phyloP scores from a whole-genome alignment of 768 basidiomycete genomes.

The Mycena leptocephala region DNA sequence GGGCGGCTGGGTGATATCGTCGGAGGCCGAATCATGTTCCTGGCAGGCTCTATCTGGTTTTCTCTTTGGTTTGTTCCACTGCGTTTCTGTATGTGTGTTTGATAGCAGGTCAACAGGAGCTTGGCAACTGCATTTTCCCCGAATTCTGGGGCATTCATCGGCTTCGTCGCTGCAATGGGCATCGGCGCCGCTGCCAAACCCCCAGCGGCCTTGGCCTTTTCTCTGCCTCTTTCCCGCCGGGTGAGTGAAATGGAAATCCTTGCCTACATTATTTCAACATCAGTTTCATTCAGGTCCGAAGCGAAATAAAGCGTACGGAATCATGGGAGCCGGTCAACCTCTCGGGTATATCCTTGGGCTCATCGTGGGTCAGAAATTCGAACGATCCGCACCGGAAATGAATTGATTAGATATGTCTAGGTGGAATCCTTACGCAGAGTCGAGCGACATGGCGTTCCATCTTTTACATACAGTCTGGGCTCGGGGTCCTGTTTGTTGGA shows the following conservation, averaged over 20 bases:
- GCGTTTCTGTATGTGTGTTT: neutral
- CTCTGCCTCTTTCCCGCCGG: slow-evolving; percentile 47
- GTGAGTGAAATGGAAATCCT: neutral
- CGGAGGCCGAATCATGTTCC: slow-evolving; percentile 46
- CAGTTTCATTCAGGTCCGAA: slow-evolving; percentile 38
- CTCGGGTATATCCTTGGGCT: slow-evolving; percentile 52
- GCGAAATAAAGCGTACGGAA: slow-evolving; percentile 51
- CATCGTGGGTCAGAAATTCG: slow-evolving; percentile 42
- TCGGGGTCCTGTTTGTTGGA: slow-evolving; percentile 45
- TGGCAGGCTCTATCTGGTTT: slow-evolving; percentile 50
- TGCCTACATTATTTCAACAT: neutral
- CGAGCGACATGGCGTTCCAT: slow-evolving; percentile 50
- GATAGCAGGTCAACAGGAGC: slow-evolving; percentile 38
- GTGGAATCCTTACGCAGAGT: slow-evolving; percentile 50
- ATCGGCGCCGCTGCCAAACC: slow-evolving; percentile 54
- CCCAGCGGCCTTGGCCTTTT: slow-evolving; percentile 47
- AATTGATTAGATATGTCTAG: slow-evolving; percentile 27
- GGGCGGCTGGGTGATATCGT: slow-evolving; percentile 45
- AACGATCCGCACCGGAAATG: neutral
- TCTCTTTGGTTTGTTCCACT: slow-evolving; percentile 42
- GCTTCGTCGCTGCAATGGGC: slow-evolving; percentile 50
- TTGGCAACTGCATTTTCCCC: slow-evolving; percentile 48
- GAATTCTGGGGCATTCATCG: slow-evolving; percentile 45
- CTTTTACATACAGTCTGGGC: slow-evolving; percentile 52
- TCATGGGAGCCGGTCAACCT: slow-evolving; percentile 52